Evolutionary conservation across 352 stramenopile species (phyloP), one percentile per base, ranked within the genome.

Genomic region (Globisporangium orthogonon): DNA sequence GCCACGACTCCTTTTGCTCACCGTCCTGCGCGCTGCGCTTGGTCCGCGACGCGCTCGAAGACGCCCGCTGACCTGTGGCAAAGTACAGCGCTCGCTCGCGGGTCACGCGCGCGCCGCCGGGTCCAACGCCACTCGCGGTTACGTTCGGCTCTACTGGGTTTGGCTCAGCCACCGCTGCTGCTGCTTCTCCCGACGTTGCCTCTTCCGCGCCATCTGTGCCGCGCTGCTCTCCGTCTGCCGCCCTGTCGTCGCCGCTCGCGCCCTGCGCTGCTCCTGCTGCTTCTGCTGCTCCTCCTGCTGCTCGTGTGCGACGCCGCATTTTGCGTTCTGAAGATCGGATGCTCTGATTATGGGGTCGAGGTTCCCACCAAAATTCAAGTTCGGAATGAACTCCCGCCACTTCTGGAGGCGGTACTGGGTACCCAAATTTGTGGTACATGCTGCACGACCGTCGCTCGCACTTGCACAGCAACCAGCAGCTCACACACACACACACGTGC

Each of bases 71-170:
- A 0, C 66, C 67, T 17, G 71, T 83, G 35, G 74, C 74, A 40
- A 84, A 84, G 60, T 68, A 84, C 23, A 76, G 57, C 40, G 73
- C 73, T 13, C 73, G 69, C 31, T 83, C 69, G 37, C 71, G 61
- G 11, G 71, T 63, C 37, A 84, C 67, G 11, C n/a, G 57, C 17
- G 61, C 61, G n/a, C 49, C 41, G n/a, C 73, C 68, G 4, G 60
- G 68, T 2, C 51, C 60, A n/a, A 29, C 47, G 29, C 37, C 37
- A 13, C 10, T 41, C 1, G 10, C 37, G 15, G 37, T 14, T 3
- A 13, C 37, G 15, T 2, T 35, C 6, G 35, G 28, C 6, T 4
- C 47, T 0, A 51, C 11, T 44, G 45, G 46, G 28, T 23, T 23
- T 6, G 7, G 23, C 5, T 53, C 47, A 2, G 47, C 18, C 30